Evolutionary conservation across 176 grass and related monocot genomes (phyloP).

Genomic region (Lolium multiflorum): DNA sequence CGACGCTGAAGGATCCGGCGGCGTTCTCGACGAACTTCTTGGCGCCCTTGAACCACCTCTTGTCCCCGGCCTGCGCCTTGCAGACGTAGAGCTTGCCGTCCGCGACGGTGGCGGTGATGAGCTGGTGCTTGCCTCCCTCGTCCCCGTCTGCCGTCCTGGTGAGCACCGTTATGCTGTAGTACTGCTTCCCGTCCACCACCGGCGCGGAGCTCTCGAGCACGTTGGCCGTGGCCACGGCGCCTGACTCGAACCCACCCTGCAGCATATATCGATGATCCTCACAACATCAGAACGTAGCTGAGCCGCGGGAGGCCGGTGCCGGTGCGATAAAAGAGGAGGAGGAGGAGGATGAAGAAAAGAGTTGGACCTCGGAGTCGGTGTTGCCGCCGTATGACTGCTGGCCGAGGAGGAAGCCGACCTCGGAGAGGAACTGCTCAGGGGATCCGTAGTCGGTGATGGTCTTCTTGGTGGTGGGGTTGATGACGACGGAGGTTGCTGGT

Average conservation of each 20-base stretch:
- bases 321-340: not conserved
- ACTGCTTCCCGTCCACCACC: constrained; percentile 70
- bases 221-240: constrained; percentile 85
- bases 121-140: constrained; percentile 91
- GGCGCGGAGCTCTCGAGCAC: constrained; percentile 65
- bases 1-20: constrained; percentile 76
- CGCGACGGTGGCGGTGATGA: constrained; percentile 72
- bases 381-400: constrained; percentile 76
- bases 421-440: constrained; percentile 76
- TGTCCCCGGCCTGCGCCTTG: constrained; percentile 97
- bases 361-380: constrained; percentile 75
- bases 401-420: constrained; percentile 86
- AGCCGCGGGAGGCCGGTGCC: not conserved
- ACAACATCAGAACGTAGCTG: not conserved
- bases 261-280: not conserved
- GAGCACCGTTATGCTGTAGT: constrained; percentile 88
- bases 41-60: constrained; percentile 97
- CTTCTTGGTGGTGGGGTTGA: constrained; percentile 79
- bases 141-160: constrained; percentile 94
- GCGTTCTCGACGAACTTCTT: constrained; percentile 87
- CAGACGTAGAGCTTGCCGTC: constrained; percentile 92
- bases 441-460: constrained; percentile 84
- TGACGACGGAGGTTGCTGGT: constrained; percentile 90
- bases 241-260: constrained; percentile 85
- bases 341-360: not conserved